Base-by-base conservation (phyloP, 1,284 basidiomycete genomes). In the Wallemia ichthyophaga region DNA sequence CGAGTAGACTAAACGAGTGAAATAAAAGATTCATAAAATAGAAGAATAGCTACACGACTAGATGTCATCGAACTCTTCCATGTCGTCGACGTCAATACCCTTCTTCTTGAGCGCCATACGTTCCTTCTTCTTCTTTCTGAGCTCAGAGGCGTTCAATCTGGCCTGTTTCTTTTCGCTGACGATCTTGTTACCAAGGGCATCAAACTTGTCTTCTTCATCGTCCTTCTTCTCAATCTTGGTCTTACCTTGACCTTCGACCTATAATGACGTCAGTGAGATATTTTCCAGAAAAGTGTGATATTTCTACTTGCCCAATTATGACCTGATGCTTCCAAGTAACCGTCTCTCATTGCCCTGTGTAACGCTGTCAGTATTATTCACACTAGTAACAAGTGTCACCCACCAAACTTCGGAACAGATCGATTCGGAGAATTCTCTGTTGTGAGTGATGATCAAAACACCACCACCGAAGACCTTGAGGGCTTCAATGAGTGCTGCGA, bases 141-240 rank as follows among this genome's bases (percentile, higher is more conserved):
- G 76, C 69, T 95, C 91, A 48, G 77, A 69, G 25, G 86, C 74
- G 17, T 78, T 79, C 65, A 84, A 66, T 25, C 55, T 11, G 25
- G 55, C 77, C 92, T 94, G 70, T 73, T 73, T 76, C 79, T 91
- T 89, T 71, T 80, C 83, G 64, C 60, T 72, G 63, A 83, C 85
- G 65, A 92, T 77, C 78, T 89, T 91, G 82, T 94, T 92, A 62
- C 89, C 88, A 79, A 94, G 83, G 31, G 91, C 91, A 70, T 95
- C 89, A 70, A 83, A 94, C 67, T 78, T 73, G 57, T 80, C 85
- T 61, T 91, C 85, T 62, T 91, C 88, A 64, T 86, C 85, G 53
- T 78, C 81, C 2, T 76, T 80, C 68, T 78, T 85, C 78, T 92
- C 89, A 66, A 94, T 94, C 61, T 87, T 80, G 23, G 70, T 65